phyloP scores from a whole-genome alignment of 768 basidiomycete species.

The Leccinum aurantiacum region DNA sequence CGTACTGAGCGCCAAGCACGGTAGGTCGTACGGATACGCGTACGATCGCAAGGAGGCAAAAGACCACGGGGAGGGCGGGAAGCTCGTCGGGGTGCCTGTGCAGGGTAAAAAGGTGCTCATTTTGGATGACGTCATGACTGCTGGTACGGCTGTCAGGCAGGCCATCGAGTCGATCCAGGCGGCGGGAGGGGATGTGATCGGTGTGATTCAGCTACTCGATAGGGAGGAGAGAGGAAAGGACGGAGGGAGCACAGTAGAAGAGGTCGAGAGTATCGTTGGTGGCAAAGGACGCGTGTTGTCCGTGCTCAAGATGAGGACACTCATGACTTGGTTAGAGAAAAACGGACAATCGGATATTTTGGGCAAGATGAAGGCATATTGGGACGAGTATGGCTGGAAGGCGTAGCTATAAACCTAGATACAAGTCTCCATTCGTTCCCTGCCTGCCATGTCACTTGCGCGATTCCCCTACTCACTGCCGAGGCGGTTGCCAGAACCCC shows the following conservation, averaged over 20 bases:
- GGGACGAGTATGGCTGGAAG: conserved; percentile 31
- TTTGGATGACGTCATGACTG: conserved; percentile 96
- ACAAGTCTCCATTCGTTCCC: background rate
- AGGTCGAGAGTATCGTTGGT: conserved; percentile 71
- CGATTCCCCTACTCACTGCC: conserved; percentile 33
- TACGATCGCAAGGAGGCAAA: conserved; percentile 97
- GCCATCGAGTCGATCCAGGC: conserved; percentile 72
- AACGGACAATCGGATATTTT: conserved; percentile 65
- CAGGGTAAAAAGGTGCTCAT: conserved; percentile 80
- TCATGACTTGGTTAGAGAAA: conserved; percentile 80
- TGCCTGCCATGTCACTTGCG: background rate
- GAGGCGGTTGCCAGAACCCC: conserved; percentile 57
- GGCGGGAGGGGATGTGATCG: conserved; percentile 80
- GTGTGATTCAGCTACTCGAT: conserved; percentile 85
- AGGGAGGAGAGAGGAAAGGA: conserved; percentile 46
- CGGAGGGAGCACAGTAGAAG: conserved; percentile 73
- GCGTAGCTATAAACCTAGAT: conserved; percentile 14
- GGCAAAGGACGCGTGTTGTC: conserved; percentile 70
- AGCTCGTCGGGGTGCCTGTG: conserved; percentile 84
- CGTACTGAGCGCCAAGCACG: conserved; percentile 64
- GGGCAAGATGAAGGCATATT: conserved; percentile 71
- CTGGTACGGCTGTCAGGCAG: conserved; percentile 82
- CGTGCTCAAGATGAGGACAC: conserved; percentile 81
- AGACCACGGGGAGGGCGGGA: conserved; percentile 94
- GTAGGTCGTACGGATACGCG: conserved; percentile 72